Base-by-base conservation (phyloP, 2,329 filamentous ascomycete species). In the Pestalotiopsis sp. region DNA sequence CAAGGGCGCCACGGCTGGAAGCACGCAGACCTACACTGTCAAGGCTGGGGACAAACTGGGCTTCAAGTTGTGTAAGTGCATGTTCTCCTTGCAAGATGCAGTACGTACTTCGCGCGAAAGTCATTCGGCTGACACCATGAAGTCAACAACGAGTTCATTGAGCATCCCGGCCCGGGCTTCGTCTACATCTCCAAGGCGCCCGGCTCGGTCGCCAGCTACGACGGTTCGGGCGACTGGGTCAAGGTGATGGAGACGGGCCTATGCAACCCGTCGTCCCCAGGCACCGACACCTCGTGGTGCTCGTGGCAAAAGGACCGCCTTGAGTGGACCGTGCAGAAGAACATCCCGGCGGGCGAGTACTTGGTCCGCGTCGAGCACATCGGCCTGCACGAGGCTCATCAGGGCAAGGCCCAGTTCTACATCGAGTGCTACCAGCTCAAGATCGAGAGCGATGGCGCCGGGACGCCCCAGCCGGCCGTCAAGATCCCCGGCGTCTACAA, bases 11-110 rank as follows among this genome's bases (percentile, higher is more conserved):
- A 77, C 75, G 14, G 73, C 76, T 3, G 77, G 78, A 14, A 75
- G 60, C 31, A 83, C 82, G 20, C 78, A 82, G 73, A 81, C 82
- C 5, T 80, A 85, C 72, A 75, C 77, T 2, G 84, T 86, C 69
- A 82, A 82, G 68, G 81, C 84, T 3, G 85, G 85, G 57, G 80
- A 84, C 76, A 81, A 85, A 75, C 74, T 88, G 76, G 78, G 83
- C 73, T 78, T 86, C 80, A 80, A 86, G 82, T 72, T 87, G 72
- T 79, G 84, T 59, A 59, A 36, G 57, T 59, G 31, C n/a, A n/a
- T 14, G 11, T 25, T 31, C 5, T 12, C 4, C 12, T 5, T n/a
- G 56, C 2, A 31, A 59, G 25, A 31, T 13, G 1, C 4, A 27
- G 27, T 27, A 4, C 27, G 4, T 31, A 59, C 31, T 20, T n/a